phyloP scores from a whole-genome alignment of 805 yeast genomes.

The Saturnispora sanitii region DNA sequence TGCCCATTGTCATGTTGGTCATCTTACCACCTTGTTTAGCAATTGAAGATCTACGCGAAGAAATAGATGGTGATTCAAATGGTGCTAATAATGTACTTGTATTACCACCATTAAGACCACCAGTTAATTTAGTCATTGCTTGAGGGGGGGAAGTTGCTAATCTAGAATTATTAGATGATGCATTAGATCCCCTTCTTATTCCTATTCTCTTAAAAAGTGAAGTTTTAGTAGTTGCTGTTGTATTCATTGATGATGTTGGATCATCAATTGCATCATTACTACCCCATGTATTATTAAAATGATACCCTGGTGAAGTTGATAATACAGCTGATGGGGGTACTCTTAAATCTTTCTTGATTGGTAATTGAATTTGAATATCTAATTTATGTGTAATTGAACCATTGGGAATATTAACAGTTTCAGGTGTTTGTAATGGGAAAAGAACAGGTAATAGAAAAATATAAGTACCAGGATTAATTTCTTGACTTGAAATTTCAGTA shows the following conservation, averaged over 20 bases:
- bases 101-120: not conserved
- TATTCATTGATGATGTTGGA: not conserved
- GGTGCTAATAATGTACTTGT: constrained; percentile 2
- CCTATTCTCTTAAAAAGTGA: constrained; percentile 21
- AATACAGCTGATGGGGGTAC: constrained; percentile 26
- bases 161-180: constrained; percentile 9
- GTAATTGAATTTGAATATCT: constrained; percentile 30
- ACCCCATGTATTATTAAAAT: constrained; percentile 10
- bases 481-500: constrained; percentile 9
- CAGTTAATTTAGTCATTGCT: constrained; percentile 4
- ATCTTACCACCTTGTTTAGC: not conserved
- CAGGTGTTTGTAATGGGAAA: constrained; percentile 55
- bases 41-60: constrained; percentile 3
- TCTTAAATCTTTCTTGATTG: constrained; percentile 17
- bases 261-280: not conserved
- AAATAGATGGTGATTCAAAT: not conserved
- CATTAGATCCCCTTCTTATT: constrained; percentile 12
- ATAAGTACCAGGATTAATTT: constrained; percentile 56
- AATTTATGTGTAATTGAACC: constrained; percentile 39
- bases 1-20: no score
- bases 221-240: constrained; percentile 7
- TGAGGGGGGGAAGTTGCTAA: constrained; percentile 9
- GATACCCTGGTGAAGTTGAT: constrained; percentile 28
- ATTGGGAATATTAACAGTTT: constrained; percentile 42
- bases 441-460: constrained; percentile 55